These are phyloP conservation scores for Pleurotus pulmonarius DNA, from an alignment of 768 basidiomycete genomes.

Conservation along the genomic window DNA sequence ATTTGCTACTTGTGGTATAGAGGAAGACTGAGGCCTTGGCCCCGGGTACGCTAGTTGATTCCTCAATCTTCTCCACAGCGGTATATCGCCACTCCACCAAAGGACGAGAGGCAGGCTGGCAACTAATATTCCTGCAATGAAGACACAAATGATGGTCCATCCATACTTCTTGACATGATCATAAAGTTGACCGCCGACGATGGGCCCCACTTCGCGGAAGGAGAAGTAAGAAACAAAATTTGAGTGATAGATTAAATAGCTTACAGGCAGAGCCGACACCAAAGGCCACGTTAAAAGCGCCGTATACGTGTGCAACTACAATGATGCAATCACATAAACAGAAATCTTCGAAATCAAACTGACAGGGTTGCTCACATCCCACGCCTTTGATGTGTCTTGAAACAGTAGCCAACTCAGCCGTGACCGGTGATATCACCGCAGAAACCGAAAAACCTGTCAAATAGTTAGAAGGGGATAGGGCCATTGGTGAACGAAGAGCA, in stretches of 20 bases:
- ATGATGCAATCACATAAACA: not conserved
- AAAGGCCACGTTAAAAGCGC: slow-evolving; percentile 69
- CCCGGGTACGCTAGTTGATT: not conserved
- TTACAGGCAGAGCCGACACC: slow-evolving; percentile 61
- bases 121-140: slow-evolving; percentile 40
- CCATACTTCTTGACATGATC: slow-evolving; percentile 46
- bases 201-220: slow-evolving; percentile 56
- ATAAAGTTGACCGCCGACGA: slow-evolving; percentile 71
- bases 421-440: slow-evolving; percentile 57
- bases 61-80: not conserved
- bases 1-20: not conserved
- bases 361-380: slow-evolving; percentile 48
- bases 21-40: too few species aligned
- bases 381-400: slow-evolving; percentile 55
- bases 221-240: slow-evolving; percentile 3
- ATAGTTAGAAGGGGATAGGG: not conserved
- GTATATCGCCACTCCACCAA: slow-evolving; percentile 41
- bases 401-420: slow-evolving; percentile 63
- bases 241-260: slow-evolving; percentile 16
- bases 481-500: slow-evolving; percentile 12
- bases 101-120: slow-evolving; percentile 36
- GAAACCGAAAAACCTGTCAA: slow-evolving; percentile 57
- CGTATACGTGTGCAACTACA: slow-evolving; percentile 71
- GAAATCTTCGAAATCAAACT: not conserved
- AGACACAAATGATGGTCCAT: slow-evolving; percentile 55